Base-by-base conservation (phyloP, 148 eudicot genomes). In the Tetragonia tetragonoides region DNA sequence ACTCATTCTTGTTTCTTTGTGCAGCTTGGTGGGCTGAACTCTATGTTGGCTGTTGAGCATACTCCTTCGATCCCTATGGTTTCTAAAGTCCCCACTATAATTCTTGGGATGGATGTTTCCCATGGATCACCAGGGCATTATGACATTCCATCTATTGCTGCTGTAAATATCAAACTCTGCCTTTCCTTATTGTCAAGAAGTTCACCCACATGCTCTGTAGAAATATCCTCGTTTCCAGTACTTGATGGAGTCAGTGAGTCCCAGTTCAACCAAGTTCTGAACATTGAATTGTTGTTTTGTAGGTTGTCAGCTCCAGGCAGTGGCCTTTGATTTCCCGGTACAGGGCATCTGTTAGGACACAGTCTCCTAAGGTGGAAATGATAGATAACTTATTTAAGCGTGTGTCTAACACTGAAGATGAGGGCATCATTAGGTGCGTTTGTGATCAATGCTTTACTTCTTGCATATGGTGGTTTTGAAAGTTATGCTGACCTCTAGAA, bases 91-190 rank as follows among this genome's bases (percentile, higher is more conserved):
- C 94, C 97, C 10, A 90, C 94, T 1, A 79, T 92, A 24, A 92
- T 90, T 61, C 78, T 92, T 47, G 97, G 94, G 3, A 89, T 92
- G 91, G 90, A 89, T 76, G 97, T 92, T 14, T 90, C 94, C 8
- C 94, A 90, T 75, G 91, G 92, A 65, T 88, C 94, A 62, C 91
- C 97, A 10, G 94, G 92, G 40, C 93, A 84, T 68, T 86, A 90
- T 75, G 94, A 92, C 79, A 76, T 90, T 3, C 94, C 97, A 38
- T 92, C 97, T 23, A 89, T 92, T 90, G 97, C 97, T 75, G 94
- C 97, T 65, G 97, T 92, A 90, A 44, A 18, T 37, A 18, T 44
- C 54, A 10, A 7, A 3, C 9, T 6, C 6, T 41, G n/a, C 14
- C 6, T 12, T 0, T 42, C 12, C 77, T 5, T 21, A 11, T n/a